Conservation (phyloP, 208 protist species). For the Balamuthia mandrillaris region DNA sequence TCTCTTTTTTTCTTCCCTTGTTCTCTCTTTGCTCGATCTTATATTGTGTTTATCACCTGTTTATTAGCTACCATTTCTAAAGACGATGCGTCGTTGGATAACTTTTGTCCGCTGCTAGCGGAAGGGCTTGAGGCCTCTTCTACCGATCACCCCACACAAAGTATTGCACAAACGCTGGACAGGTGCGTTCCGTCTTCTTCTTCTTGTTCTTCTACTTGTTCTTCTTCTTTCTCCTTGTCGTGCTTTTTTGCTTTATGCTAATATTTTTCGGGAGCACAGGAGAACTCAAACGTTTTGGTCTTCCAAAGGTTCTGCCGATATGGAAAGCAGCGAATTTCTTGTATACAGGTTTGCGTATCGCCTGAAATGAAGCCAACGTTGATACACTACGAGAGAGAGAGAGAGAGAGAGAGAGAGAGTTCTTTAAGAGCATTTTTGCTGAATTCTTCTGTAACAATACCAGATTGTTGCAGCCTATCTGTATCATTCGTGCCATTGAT, state of each 20-base stretch:
- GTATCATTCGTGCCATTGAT: neutral
- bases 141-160: neutral
- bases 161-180: neutral
- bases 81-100: too few relatives aligned
- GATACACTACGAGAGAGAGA: too few relatives aligned
- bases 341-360: neutral
- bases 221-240: too few relatives aligned
- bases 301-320: neutral
- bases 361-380: too few relatives aligned
- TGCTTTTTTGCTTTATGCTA: neutral
- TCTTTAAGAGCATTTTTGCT: neutral
- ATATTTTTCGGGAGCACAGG: neutral
- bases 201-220: too few relatives aligned
- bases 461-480: constrained; percentile 11
- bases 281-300: constrained; percentile 9
- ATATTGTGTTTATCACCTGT: too few relatives aligned
- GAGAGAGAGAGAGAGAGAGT: neutral
- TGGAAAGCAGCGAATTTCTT: neutral
- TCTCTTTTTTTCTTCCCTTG: too few relatives aligned
- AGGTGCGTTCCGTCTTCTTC: neutral
- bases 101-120: neutral
- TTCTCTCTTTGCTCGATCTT: too few relatives aligned
- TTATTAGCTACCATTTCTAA: too few relatives aligned
- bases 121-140: neutral
- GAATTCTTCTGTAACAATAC: neutral